Base-by-base conservation (phyloP, 108 stramenopile species). In the Cyclotella choctawhatcheeana region DNA sequence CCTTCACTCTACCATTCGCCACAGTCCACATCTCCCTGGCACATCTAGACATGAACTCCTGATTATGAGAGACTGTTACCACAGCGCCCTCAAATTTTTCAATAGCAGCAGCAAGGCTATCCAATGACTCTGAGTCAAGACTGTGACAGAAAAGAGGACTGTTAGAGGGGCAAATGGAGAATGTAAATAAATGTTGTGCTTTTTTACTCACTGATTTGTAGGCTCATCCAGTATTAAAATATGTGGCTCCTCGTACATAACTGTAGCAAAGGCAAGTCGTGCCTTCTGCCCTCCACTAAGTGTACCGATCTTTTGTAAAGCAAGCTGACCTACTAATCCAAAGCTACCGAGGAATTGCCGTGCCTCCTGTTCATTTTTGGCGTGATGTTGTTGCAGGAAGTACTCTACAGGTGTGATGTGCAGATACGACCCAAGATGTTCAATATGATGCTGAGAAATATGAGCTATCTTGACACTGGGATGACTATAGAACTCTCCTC, bases 271-370 rank as follows among this genome's bases (percentile, higher is more conserved):
- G 26, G 89, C 87, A 2, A 97, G 89, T 17, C 96, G 85, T 62
- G 88, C 88, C 66, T 92, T 84, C 75, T 97, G 89, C 7, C 97
- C 97, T 21, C 97, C 97, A n/a, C 87, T 89, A 21, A 97, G 77
- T 14, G 74, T 86, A 17, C 82, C 69, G 44, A 96, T 89, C 53
- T 51, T 48, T 56, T 91, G 89, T 45, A 83, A 69, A 47, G 96
- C 93, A 44, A 91, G 92, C 35, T 71, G 64, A 54, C 97, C 92
- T 66, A 91, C 93, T 5, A 97, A 75, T 5, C 94, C 96, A 84
- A 97, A 96, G 3, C 72, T 73, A 5, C 96, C 95, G n/a, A 97
- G 81, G 69, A 85, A 87, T 76, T 96, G 93, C 54, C 96, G 84
- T 44, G 87, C 44, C 55, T 88, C 84, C 26, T 82, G 86, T 1